phyloP scores from a whole-genome alignment of 345 rosid species.

The Corymbia maculata region DNA sequence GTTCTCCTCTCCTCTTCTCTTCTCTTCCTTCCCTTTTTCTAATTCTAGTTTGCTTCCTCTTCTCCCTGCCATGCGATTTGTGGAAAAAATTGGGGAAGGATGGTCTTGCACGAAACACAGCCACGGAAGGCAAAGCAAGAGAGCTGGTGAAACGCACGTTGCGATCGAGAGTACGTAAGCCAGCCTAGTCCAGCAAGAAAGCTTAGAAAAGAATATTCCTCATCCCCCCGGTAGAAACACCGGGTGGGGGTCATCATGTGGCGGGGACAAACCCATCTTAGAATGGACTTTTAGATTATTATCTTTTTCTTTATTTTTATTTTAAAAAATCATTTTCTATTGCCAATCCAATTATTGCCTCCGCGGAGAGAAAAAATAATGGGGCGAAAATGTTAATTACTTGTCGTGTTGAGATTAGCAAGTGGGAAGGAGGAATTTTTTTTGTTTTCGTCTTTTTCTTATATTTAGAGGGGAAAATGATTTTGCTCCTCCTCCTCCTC shows the following conservation, averaged over 20 bases:
- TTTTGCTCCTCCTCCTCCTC: neutral
- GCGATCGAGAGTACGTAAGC: neutral
- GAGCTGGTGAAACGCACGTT: neutral
- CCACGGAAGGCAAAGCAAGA: neutral
- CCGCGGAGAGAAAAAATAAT: neutral
- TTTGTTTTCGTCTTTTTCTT: neutral
- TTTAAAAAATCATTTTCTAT: neutral
- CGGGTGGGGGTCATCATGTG: neutral
- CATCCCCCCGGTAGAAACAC: neutral
- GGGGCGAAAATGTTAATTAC: neutral
- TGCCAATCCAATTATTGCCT: neutral
- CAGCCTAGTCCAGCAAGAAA: slow-evolving; percentile 1
- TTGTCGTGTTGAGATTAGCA: neutral
- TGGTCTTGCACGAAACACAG: neutral
- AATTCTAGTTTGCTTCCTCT: neutral
- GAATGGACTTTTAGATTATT: neutral
- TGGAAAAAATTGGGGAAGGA: neutral
- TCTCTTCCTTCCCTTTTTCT: fast-evolving
- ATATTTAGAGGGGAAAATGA: neutral
- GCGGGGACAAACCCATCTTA: neutral
- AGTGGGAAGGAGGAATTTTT: neutral
- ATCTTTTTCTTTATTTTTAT: neutral
- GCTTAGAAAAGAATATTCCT: neutral
- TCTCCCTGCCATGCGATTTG: neutral
- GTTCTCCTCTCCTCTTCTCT: neutral